phyloP scores from a whole-genome alignment of 2,329 filamentous ascomycete genomes.

The Calcarisporium arbuscula region DNA sequence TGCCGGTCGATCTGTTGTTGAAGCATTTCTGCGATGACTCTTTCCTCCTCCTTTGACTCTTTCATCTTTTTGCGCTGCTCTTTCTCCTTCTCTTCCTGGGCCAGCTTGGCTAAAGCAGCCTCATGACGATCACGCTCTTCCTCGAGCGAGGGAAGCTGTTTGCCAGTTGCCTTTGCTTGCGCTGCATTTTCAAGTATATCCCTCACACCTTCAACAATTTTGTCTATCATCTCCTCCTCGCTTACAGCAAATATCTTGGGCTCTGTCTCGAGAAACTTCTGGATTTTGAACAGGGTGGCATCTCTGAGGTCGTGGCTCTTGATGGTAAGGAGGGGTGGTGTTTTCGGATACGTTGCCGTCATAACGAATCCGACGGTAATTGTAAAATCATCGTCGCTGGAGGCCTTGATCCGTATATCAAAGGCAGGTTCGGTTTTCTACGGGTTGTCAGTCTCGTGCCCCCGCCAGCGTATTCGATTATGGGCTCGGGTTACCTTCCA shows the following conservation, averaged over 20 bases:
- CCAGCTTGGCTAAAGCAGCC: conserved; percentile 58
- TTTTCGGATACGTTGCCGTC: conserved; percentile 87
- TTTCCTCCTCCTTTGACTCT: conserved; percentile 61
- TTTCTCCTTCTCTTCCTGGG: conserved; percentile 47
- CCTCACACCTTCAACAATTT: conserved; percentile 62
- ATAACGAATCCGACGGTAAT: conserved; percentile 72
- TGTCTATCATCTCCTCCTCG: conserved; percentile 55
- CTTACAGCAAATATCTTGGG: conserved; percentile 46
- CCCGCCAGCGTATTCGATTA: conserved; percentile 13
- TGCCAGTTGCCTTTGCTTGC: conserved; percentile 65
- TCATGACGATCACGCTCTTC: conserved; percentile 83
- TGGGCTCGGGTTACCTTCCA: conserved; percentile 66
- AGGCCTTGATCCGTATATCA: conserved; percentile 70
- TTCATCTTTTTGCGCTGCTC: conserved; percentile 47
- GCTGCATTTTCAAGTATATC: conserved; percentile 84
- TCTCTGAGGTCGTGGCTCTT: conserved; percentile 62
- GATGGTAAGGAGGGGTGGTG: conserved; percentile 64
- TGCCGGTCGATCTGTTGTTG: conserved; percentile 66
- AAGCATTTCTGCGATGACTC: conserved; percentile 63
- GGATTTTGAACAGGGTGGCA: conserved; percentile 64
- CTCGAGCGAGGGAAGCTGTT: conserved; percentile 76
- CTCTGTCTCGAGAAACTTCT: conserved; percentile 54
- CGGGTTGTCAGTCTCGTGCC: conserved; percentile 9
- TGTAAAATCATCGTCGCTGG: conserved; percentile 64
- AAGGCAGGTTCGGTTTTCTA: conserved; percentile 79